Evolutionary conservation across 257 asterid species (phyloP).

Genomic region (Solanum chilense): DNA sequence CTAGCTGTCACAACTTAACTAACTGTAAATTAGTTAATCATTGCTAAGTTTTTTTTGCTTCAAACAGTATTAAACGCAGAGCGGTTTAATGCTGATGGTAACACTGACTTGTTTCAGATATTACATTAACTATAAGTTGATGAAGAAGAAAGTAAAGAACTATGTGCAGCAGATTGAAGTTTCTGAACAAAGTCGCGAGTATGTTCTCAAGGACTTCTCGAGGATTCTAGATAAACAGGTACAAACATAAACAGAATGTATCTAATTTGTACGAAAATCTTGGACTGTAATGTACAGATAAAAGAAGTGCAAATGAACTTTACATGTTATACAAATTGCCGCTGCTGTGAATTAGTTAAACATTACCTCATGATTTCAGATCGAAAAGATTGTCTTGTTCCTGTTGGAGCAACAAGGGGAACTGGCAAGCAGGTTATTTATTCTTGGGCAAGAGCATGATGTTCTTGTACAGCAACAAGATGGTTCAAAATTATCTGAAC

Average conservation of each 20-base stretch:
- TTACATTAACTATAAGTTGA: conserved; percentile 88
- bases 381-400: conserved; percentile 83
- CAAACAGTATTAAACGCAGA: neutral
- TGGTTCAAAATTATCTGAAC: conserved; percentile 55
- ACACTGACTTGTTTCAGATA: conserved; percentile 32
- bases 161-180: conserved; percentile 60
- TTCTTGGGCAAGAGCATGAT: conserved; percentile 56
- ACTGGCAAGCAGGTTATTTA: conserved; percentile 57
- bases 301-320: neutral
- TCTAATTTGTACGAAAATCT: neutral
- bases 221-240: conserved; percentile 90
- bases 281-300: neutral
- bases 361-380: conserved; percentile 31
- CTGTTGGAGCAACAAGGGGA: conserved; percentile 88
- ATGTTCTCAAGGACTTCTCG: conserved; percentile 89
- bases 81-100: neutral
- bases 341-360: neutral
- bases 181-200: conserved; percentile 51
- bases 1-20: neutral
- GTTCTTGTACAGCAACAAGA: conserved; percentile 71
- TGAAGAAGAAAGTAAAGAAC: conserved; percentile 87
- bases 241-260: neutral
- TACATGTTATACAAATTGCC: neutral
- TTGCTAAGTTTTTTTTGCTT: neutral
- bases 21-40: neutral